Evolutionary conservation across 176 grass and related monocot genomes (phyloP).

Genomic region (Pharus latifolius): DNA sequence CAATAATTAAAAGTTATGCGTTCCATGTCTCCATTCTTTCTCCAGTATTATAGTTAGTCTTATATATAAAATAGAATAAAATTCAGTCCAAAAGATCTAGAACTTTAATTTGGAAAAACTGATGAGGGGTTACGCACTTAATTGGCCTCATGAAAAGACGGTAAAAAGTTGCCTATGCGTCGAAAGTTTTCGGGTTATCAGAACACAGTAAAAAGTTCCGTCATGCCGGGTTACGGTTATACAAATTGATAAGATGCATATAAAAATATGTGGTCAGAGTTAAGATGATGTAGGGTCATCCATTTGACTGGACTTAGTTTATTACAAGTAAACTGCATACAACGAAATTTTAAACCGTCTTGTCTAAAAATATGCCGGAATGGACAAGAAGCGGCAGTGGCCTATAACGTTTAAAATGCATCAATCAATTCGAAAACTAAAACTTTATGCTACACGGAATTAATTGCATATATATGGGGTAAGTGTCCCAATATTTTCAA

Average conservation of each 20-base stretch:
- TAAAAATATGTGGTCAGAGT: constrained; percentile 18
- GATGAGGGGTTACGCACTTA: constrained; percentile 29
- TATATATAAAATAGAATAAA: not conserved
- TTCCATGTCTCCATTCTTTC: constrained; percentile 11
- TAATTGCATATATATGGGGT: not conserved
- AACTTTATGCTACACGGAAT: not conserved
- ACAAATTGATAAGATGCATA: constrained; percentile 30
- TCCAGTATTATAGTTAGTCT: constrained; percentile 10
- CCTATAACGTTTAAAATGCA: constrained; percentile 27
- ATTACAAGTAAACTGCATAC: constrained; percentile 27
- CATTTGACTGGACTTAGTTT: constrained; percentile 48
- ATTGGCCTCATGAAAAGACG: constrained; percentile 36
- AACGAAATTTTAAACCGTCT: constrained; percentile 18
- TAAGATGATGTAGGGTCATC: constrained; percentile 23
- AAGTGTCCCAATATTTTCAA: too few species aligned
- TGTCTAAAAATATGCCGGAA: constrained; percentile 30
- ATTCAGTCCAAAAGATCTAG: constrained; percentile 23
- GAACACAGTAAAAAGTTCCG: constrained; percentile 30
- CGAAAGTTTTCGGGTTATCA: constrained; percentile 37
- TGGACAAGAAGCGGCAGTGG: constrained; percentile 4
- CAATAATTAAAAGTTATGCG: constrained; percentile 19
- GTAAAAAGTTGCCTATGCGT: constrained; percentile 39
- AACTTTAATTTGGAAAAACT: constrained; percentile 25
- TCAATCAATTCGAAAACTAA: constrained; percentile 21
- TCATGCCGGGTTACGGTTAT: constrained; percentile 28